Base-by-base conservation (phyloP, 768 basidiomycete species). In the Boletus rubropictus region DNA sequence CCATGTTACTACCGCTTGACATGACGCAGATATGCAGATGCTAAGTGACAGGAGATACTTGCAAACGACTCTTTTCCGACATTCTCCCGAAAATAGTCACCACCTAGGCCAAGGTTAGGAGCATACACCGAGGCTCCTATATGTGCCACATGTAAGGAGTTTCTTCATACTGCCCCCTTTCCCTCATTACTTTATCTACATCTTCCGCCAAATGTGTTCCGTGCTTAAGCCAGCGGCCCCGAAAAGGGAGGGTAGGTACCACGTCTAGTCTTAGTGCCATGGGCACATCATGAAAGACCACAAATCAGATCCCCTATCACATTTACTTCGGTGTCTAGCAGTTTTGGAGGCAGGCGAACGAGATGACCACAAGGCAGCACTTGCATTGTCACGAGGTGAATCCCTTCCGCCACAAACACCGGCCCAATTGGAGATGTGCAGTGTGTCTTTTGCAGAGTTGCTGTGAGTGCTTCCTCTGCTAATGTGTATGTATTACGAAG, bases 351-450 rank as follows among this genome's bases (percentile, higher is more conserved):
- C 7, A 5, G 54, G 39, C 5, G 55, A 60, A 39, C 44, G 31
- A 3, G 58, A 60, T 18, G 58, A 59, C 10, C 14, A 56, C 14
- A 7, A 37, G 5, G 25, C 55, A 24, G 58, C 58, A 12, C 53
- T 72, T 32, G 70, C 74, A 1, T 48, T 75, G 14, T 50, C 66
- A 32, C 58, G 62, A 3, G 72, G 68, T 1, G 44, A 45, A 20
- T 7, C 43, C 1, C 44, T 64, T 39, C 64, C 59, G 3, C 42
- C 28, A 15, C 62, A 9, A 3, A 64, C 62, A 12, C 20, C 18
- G 20, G 56, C 54, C 20, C 64, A 64, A 35, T 21, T 50, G 24
- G 49, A 52, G 38, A 50, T 66, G 51, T 31, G 49, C 20, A 49
- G 31, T 2, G n/a, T 15, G 5, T 50, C 46, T 14, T 54, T 53